Evolutionary conservation across 208 protist species (phyloP), one percentile per base, ranked within the genome.

Genomic region (Leptomonas seymouri): DNA sequence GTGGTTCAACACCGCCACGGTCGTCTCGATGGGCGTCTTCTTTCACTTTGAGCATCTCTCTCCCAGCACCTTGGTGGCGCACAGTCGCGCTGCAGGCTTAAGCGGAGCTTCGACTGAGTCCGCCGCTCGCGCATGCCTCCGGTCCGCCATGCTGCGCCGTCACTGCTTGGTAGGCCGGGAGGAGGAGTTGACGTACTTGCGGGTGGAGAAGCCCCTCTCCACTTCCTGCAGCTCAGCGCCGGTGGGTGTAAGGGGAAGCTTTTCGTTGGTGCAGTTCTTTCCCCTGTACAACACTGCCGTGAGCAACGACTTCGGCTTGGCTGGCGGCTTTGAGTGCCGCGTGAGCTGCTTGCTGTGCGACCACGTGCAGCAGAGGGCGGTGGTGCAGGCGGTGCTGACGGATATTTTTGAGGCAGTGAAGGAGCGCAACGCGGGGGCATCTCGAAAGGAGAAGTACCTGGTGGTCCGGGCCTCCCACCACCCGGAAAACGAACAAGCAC

Each of bases 191-290:
- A 78, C 74, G 11, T 93, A 85, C 69, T 15, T 93, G 54, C 74
- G 66, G 20, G 45, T 74, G 2, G 71, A 68, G 51, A 63, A 44
- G 18, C 16, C 42, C 8, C 14, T 16, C n/a, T 21, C 34, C 25
- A 8, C 46, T 36, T 48, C 41, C 44, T 44, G 41, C 55, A 23
- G 30, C 67, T 15, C 30, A 4, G 6, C 61, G 34, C 28, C 46
- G 18, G 4, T 48, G 45, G 8, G 25, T 28, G 46, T 36, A 12
- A 28, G 18, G 18, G n/a, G 18, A 18, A 39, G 49, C 21, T 50
- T 78, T n/a, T 84, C 85, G 25, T 34, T 93, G 23, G 68, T 93
- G 62, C 90, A 93, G 71, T 85, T 89, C 46, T 91, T 95, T 50
- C 76, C 80, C 8, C 58, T 88, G 21, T 59, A 84, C 28, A 71